A percentile compares a stretch with the other conserved stretches of the same genome.
phyloP scores from a whole-genome alignment of 129 eudicot species.

The Smallanthus sonchifolius region DNA sequence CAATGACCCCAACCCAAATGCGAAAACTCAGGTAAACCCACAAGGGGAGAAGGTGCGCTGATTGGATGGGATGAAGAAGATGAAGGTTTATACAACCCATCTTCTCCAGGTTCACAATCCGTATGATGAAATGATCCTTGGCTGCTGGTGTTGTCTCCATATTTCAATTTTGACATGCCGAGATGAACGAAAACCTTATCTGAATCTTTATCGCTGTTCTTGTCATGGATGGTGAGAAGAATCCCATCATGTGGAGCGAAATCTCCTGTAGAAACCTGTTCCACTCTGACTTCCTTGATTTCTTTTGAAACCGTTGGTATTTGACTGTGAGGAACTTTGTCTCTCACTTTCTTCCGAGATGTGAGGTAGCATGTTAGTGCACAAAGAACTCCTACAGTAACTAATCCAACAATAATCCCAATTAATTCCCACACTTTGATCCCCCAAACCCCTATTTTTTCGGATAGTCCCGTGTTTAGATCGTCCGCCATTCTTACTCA shows the following conservation, averaged over 20 bases:
- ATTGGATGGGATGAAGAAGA: slow-evolving; percentile 63
- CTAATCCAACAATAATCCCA: slow-evolving; percentile 64
- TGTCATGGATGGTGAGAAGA: slow-evolving; percentile 74
- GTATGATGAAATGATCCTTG: slow-evolving; percentile 64
- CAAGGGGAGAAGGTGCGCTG: slow-evolving; percentile 73
- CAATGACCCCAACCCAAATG: slow-evolving; percentile 95
- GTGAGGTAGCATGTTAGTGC: slow-evolving; percentile 63
- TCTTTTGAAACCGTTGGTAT: slow-evolving; percentile 80
- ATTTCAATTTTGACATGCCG: slow-evolving; percentile 46
- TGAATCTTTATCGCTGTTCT: slow-evolving; percentile 70
- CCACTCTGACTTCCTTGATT: slow-evolving; percentile 83
- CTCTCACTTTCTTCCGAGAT: slow-evolving; percentile 56
- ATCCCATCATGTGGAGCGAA: slow-evolving; percentile 60
- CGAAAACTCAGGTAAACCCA: slow-evolving; percentile 77
- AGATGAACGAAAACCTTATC: slow-evolving; percentile 72
- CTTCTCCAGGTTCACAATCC: slow-evolving; percentile 72
- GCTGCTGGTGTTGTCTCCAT: slow-evolving; percentile 59
- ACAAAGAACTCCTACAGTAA: slow-evolving; percentile 59
- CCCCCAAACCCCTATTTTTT: slow-evolving; percentile 43
- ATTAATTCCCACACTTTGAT: slow-evolving; percentile 83
- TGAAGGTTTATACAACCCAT: slow-evolving; percentile 52
- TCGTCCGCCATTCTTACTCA: slow-evolving; percentile 48
- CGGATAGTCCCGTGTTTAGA: slow-evolving; percentile 52
- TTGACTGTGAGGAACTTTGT: slow-evolving; percentile 30
- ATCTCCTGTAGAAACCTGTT: slow-evolving; percentile 63